phyloP scores from a whole-genome alignment of 768 basidiomycete species.

The Erythrobasidium yunnanense region DNA sequence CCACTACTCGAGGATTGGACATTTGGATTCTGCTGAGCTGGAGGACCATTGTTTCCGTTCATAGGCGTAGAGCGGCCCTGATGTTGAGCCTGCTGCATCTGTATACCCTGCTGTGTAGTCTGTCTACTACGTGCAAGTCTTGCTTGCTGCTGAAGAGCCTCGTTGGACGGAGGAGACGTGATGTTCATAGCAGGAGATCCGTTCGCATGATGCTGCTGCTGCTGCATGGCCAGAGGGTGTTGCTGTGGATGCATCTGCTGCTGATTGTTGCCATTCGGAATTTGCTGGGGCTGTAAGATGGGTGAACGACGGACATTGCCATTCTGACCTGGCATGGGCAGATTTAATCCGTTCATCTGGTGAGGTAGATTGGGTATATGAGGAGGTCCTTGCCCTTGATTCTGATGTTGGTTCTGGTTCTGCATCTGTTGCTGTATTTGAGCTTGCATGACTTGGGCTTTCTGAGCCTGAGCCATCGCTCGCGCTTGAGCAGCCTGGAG shows the following conservation, averaged over 20 bases:
- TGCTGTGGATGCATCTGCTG: neutral
- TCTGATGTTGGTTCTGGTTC: slow-evolving; percentile 5
- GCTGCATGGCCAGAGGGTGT: neutral
- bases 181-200: neutral
- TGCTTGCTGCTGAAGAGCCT: too few relatives aligned
- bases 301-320: too few relatives aligned
- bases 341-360: too few relatives aligned
- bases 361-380: neutral
- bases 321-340: too few relatives aligned
- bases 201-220: neutral
- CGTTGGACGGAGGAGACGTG: neutral
- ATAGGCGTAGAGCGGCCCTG: neutral
- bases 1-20: neutral
- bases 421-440: slow-evolving; percentile 14
- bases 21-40: neutral
- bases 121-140: too few relatives aligned
- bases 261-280: neutral
- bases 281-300: slow-evolving; percentile 3
- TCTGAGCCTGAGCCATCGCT: slow-evolving; percentile 21
- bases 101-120: too few relatives aligned
- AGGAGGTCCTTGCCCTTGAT: neutral
- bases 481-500: slow-evolving; percentile 11
- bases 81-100: too few relatives aligned
- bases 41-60: neutral
- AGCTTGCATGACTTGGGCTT: neutral